Evolutionary conservation across 352 stramenopile species (phyloP), one percentile per base, ranked within the genome.

Genomic region (Saprolegnia parasitica): DNA sequence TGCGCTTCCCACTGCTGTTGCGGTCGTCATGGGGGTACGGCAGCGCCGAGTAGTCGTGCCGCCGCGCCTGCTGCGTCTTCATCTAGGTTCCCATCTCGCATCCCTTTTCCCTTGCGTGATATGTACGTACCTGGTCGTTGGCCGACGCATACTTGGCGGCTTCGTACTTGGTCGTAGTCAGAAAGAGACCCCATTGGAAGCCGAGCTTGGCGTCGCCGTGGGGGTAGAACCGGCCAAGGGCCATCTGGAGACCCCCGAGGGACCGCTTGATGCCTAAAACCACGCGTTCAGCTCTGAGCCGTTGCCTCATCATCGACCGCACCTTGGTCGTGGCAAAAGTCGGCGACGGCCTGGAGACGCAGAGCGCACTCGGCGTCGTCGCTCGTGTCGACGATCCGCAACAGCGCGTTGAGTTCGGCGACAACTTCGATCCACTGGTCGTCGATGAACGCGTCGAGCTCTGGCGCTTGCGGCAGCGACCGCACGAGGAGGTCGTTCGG

Each of bases 351-450:
- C 9, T 60, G 52, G 35, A 60, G 52, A 8, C 35, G 52, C 11
- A 20, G 24, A 3, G 35, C 35, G 9, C 52, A 60, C 52, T 60
- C 35, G 35, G 52, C 35, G 24, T 40, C 58, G 42, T 58, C 35
- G 52, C 52, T 60, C 35, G 52, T 21, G 56, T 84, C 75, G 20
- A 93, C 84, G 15, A 90, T 76, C 4, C 86, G 83, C 39, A 93
- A 68, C 8, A 93, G 58, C 45, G 86, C 81, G 58, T 93, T 93
- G 0, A 93, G 72, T 61, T 93, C 86, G 0, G 83, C 84, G 47
- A 93, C 84, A 70, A 93, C 88, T 76, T 91, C 81, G 72, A 93
- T 84, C 84, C 83, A 93, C 52, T 80, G 82, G 35, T 91, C 86
- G 62, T 93, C 86, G 58, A 93, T 93, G 67, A 93, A 93, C n/a